Evolutionary conservation across 495 filamentous ascomycete genomes (phyloP), one percentile per base, ranked within the genome.

Genomic region (Aspergillus egyptiacus): DNA sequence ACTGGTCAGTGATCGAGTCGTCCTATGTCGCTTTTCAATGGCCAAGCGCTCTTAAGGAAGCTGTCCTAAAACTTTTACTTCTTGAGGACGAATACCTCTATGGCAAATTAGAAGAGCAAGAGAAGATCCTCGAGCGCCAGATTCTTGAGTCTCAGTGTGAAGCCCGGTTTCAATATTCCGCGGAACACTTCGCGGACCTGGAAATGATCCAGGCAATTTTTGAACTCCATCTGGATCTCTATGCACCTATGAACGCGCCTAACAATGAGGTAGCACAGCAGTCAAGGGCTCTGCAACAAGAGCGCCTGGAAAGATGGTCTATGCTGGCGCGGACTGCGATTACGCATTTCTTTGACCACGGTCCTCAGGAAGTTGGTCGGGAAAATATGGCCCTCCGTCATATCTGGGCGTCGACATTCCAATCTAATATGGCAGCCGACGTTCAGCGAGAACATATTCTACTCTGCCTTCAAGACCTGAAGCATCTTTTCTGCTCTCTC

Each of bases 161-260:
- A 19, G 7, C 24, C 31, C 51, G 38, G 19, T 69, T 63, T 35
- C 42, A 53, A 20, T 74, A 71, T 38, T 54, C 56, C 2, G 7
- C 49, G 4, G 57, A 45, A 19, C 47, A 68, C 43, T 55, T 62
- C 34, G 59, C 53, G 10, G 36, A 63, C n/a, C 44, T 67, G 24
- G 71, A 78, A n/a, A 79, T 91, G 61, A 73, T 83, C 1, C 80
- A 96, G 56, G 82, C 83, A 44, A 70, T 94, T 1, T 91, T 89
- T 51, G 93, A 99, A 63, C 71, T 99, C 7, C 89, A 96, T 57
- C 72, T 98, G 2, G 91, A 96, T 47, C 73, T 90, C 6, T 95
- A 86, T 56, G 81, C 85, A 28, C 72, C 81, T 13, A 84, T 88
- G 47, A 91, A 84, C 14, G 83, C 84, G 50, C 82, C 87, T 0